Evolutionary conservation across 192 early-diverging fungal species (phyloP).

Genomic region (Phycomyces nitens): DNA sequence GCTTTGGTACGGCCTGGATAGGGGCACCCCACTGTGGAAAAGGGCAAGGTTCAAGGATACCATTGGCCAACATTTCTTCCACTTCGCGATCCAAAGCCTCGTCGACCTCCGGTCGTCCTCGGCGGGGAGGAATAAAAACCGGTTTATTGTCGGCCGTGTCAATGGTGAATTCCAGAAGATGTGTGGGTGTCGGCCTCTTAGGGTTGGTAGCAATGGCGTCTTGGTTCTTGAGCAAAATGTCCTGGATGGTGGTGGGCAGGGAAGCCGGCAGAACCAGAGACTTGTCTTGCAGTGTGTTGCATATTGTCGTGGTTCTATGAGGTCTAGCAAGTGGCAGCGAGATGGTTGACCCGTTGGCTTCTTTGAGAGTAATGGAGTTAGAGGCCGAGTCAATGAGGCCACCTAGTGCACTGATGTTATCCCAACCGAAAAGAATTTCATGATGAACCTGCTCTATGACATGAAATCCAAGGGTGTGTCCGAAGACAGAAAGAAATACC

Average conservation of each 20-base stretch:
- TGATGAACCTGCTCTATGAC: no score
- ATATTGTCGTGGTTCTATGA: not conserved
- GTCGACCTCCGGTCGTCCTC: not conserved
- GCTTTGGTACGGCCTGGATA: slow-evolving; percentile 36
- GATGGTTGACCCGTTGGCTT: no score
- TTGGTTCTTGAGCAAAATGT: not conserved
- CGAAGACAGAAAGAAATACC: no score
- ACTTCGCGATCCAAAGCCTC: not conserved
- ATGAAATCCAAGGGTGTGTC: no score
- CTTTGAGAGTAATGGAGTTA: not conserved
- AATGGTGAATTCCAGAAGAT: not conserved
- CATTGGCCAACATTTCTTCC: not conserved
- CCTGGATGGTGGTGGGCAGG: not conserved
- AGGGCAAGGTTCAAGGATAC: not conserved
- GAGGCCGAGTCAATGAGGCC: not conserved
- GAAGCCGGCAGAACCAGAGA: no score
- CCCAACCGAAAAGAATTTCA: no score
- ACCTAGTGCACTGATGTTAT: no score
- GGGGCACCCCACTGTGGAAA: slow-evolving; percentile 23
- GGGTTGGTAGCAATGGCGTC: not conserved
- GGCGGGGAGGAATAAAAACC: not conserved
- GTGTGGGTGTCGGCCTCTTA: not conserved
- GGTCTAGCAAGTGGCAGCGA: no score
- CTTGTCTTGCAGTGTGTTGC: not conserved
- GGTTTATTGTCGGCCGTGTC: not conserved